A percentile compares a stretch with the other conserved stretches of the same genome.
Evolutionary conservation across 192 early-diverging fungal species (phyloP).

Genomic region (Backusella tarrabulga): DNA sequence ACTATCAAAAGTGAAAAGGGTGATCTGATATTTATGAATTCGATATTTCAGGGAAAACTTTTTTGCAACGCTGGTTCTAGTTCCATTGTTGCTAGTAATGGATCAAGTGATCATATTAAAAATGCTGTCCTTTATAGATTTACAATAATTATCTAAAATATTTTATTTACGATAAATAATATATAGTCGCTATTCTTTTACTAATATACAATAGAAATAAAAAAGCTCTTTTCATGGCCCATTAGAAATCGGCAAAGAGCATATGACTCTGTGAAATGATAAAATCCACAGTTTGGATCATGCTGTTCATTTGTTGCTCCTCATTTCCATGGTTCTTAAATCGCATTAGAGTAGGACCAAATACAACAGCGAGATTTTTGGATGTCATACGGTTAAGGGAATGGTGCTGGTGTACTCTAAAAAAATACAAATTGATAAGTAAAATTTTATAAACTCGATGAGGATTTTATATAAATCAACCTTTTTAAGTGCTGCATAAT

Average conservation of each 20-base stretch:
- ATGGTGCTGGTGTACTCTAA: constrained; percentile 6
- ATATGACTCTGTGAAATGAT: constrained; percentile 56
- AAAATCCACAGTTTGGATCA: constrained; percentile 68
- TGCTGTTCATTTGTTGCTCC: constrained; percentile 68
- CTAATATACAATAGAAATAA: background rate
- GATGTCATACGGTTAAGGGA: constrained; percentile 83
- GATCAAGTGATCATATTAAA: background rate
- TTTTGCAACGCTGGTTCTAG: background rate
- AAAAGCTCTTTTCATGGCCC: background rate
- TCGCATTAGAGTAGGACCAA: constrained; percentile 86
- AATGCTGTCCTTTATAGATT: background rate
- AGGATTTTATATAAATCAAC: constrained; percentile 15
- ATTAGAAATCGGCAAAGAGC: constrained; percentile 13
- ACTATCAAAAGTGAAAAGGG: no score
- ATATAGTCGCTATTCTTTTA: background rate
- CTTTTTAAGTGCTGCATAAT: constrained; percentile 65
- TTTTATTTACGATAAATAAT: background rate
- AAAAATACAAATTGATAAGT: background rate
- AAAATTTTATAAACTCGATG: background rate
- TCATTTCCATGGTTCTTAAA: constrained; percentile 55
- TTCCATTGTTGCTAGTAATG: background rate
- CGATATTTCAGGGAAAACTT: background rate
- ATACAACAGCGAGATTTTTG: constrained; percentile 90
- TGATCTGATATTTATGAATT: no score
- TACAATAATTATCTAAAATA: background rate